phyloP scores from a whole-genome alignment of 192 early-diverging fungal species.

The Entophlyctis luteolus region DNA sequence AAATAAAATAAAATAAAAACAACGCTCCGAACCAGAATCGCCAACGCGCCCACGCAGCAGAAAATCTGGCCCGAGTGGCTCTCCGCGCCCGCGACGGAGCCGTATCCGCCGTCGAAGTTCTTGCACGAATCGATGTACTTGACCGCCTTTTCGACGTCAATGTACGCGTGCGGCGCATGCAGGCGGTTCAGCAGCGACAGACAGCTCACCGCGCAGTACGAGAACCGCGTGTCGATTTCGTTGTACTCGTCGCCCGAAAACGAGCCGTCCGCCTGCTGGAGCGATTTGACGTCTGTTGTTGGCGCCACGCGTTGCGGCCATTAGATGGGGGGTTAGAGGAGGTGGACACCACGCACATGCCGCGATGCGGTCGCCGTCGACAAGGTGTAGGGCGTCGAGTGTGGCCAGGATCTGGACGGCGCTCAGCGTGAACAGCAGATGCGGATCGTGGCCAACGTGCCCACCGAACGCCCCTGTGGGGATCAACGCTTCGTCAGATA shows the following conservation, averaged over 20 bases:
- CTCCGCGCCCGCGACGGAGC: conserved; percentile 83
- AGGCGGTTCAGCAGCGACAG: conserved; percentile 72
- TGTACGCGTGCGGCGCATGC: conserved; percentile 39
- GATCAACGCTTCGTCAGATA: too few species aligned
- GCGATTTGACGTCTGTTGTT: conserved; percentile 54
- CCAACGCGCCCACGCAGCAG: conserved; percentile 83
- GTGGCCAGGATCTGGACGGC: conserved; percentile 85
- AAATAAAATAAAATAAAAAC: background rate
- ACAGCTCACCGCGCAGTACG: conserved; percentile 76
- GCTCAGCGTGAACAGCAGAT: conserved; percentile 85
- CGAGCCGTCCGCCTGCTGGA: conserved; percentile 69
- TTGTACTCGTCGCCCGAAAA: conserved; percentile 90
- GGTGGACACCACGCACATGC: conserved; percentile 8
- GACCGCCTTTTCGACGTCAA: conserved; percentile 64
- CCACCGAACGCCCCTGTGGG: conserved; percentile 84
- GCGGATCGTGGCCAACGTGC: conserved; percentile 78
- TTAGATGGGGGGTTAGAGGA: background rate
- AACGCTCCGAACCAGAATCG: conserved; percentile 53
- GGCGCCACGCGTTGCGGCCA: background rate
- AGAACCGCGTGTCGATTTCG: conserved; percentile 91
- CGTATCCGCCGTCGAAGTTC: conserved; percentile 97
- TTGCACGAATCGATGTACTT: conserved; percentile 71
- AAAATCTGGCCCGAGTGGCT: conserved; percentile 85
- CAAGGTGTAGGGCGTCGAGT: conserved; percentile 71
- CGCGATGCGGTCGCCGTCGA: conserved; percentile 63